Evolutionary conservation across 805 yeast species (phyloP).

Genomic region (Kuraishia molischiana): DNA sequence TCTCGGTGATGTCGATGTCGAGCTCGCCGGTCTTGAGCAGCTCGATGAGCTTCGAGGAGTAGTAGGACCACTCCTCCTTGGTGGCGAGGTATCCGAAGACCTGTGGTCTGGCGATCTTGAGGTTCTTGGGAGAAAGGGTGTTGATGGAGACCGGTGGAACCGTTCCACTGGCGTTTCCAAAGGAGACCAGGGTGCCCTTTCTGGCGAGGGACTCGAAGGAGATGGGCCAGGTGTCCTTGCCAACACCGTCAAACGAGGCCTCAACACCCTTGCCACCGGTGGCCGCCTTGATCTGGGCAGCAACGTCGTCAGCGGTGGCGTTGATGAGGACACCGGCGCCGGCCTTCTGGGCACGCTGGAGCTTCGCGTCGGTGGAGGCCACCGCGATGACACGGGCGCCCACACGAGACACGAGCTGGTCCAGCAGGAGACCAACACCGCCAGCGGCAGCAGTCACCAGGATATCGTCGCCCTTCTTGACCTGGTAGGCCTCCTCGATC

Average conservation of each 20-base stretch:
- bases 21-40: constrained; percentile 36
- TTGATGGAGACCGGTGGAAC: constrained; percentile 57
- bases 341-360: constrained; percentile 47
- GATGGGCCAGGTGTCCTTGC: constrained; percentile 64
- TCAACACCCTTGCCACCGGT: constrained; percentile 61
- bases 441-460: constrained; percentile 94
- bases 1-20: constrained; percentile 39
- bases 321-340: constrained; percentile 77
- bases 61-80: constrained; percentile 47
- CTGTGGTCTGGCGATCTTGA: constrained; percentile 58
- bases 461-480: constrained; percentile 60
- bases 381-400: constrained; percentile 84
- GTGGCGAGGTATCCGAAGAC: constrained; percentile 42
- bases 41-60: constrained; percentile 29
- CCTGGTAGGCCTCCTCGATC: constrained; percentile 52
- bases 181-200: constrained; percentile 69
- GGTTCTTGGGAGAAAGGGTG: constrained; percentile 49
- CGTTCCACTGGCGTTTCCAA: constrained; percentile 81
- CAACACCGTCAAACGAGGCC: constrained; percentile 66
- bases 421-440: constrained; percentile 72
- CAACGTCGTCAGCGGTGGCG: constrained; percentile 42
- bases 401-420: constrained; percentile 47
- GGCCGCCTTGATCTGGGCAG: constrained; percentile 42
- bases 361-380: constrained; percentile 71
- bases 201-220: constrained; percentile 52